Evolutionary conservation across 208 protist genomes (phyloP), one percentile per base, ranked within the genome.

Genomic region (Leishmania tarentolae): DNA sequence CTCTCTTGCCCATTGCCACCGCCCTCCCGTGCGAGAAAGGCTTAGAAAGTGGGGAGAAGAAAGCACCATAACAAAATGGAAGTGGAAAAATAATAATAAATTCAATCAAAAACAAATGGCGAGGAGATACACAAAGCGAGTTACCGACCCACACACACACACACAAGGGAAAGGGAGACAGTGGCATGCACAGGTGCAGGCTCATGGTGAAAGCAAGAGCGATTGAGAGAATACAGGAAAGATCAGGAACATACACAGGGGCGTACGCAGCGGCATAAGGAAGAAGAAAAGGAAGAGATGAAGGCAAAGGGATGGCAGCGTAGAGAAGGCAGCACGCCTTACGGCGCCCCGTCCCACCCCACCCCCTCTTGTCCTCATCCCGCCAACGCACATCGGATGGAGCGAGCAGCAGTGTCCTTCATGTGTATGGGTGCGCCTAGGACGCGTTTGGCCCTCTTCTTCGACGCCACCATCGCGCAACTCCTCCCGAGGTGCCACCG

Each of bases 161-260:
- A 35, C 9, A 65, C 19, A 65, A 69, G 19, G 24, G 70, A 42
- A 59, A 53, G 47, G 72, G 24, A 50, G 72, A 69, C 71, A 72
- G 72, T 73, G 42, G 44, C 9, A 81, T 11, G 75, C 28, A 75
- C n/a, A 65, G 28, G 42, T 13, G 19, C 24, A 66, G 28, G 0
- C 40, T 24, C 13, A 81, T 24, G 5, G 31, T n/a, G 53, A 2
- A 53, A 66, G 56, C 19, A 76, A n/a, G 69, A 78, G 53, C 28
- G 79, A 76, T 70, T 72, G 71, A 82, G n/a, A 52, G 31, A 74
- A 75, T 31, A 17, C 24, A 35, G 1, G 4, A 40, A 68, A 5
- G 61, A 3, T 0, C 40, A 73, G 21, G 13, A 17, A 53, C 42
- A 53, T 11, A 46, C 69, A 8, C 69, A 53, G 15, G 50, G 15